phyloP scores from a whole-genome alignment of 73 alveolate genomes.

The Symbiodinium pilosum region DNA sequence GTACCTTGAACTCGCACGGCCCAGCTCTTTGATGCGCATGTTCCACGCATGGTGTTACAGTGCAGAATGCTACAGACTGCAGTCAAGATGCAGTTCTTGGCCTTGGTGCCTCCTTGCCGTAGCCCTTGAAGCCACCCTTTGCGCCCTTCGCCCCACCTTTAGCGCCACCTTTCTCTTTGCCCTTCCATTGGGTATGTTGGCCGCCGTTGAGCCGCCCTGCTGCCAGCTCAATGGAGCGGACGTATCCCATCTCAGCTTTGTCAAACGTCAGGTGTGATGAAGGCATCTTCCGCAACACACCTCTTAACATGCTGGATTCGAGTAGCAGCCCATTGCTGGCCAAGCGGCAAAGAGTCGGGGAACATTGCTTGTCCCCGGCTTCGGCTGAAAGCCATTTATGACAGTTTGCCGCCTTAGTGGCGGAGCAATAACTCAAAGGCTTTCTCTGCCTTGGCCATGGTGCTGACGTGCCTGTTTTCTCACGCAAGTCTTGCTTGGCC shows the following conservation, averaged over 20 bases:
- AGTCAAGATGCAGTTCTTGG: background rate
- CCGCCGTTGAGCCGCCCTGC: background rate
- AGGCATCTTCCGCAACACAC: background rate
- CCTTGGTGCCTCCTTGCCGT: background rate
- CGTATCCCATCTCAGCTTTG: slow-evolving; percentile 89
- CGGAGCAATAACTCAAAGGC: too few relatives aligned
- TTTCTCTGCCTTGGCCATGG: too few relatives aligned
- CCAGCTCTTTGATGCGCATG: too few relatives aligned
- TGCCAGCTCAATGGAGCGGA: slow-evolving; percentile 67
- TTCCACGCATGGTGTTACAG: too few relatives aligned
- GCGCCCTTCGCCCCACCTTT: background rate
- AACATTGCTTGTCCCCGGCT: slow-evolving; percentile 58
- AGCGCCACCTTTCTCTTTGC: background rate
- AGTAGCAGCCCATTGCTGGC: background rate
- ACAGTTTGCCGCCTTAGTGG: slow-evolving; percentile 41
- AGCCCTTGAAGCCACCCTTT: background rate
- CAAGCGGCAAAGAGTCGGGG: slow-evolving; percentile 57
- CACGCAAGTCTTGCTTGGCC: slow-evolving; percentile 11
- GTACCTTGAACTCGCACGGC: background rate
- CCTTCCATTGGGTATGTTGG: slow-evolving; percentile 25
- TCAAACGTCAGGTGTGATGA: too few relatives aligned
- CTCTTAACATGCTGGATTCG: background rate
- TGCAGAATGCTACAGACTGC: too few relatives aligned
- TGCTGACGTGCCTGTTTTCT: too few relatives aligned
- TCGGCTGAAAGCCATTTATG: slow-evolving; percentile 75